phyloP scores from a whole-genome alignment of 2,329 filamentous ascomycete genomes.

The Alternaria longipes region DNA sequence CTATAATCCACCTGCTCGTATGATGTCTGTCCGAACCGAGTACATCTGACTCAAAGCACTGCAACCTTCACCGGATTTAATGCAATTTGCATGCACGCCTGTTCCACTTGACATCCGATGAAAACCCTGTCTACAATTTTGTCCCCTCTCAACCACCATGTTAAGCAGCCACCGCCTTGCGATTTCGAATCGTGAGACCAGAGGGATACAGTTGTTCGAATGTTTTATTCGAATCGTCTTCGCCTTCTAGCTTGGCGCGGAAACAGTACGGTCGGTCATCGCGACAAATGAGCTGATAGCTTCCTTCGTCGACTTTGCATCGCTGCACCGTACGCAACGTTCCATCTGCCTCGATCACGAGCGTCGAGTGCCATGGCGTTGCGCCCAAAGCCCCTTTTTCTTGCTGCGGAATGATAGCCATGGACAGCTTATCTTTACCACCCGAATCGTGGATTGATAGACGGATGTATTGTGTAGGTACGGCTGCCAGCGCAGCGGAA shows the following conservation, averaged over 20 bases:
- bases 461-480: constrained; percentile 35
- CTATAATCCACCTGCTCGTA: constrained; percentile 1
- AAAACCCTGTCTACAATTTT: background rate
- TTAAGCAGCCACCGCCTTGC: constrained; percentile 51
- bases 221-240: constrained; percentile 12
- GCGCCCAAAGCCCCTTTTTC: constrained; percentile 31
- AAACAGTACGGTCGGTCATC: constrained; percentile 36
- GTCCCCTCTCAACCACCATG: constrained; percentile 14
- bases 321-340: constrained; percentile 31
- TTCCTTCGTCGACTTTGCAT: constrained; percentile 26
- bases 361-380: constrained; percentile 39
- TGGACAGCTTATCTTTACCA: constrained; percentile 42
- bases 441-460: constrained; percentile 46
- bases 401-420: constrained; percentile 38
- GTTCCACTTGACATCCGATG: background rate
- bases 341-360: constrained; percentile 33
- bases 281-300: constrained; percentile 33
- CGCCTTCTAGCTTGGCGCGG: constrained; percentile 26
- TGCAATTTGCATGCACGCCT: background rate
- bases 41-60: background rate
- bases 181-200: constrained; percentile 50
- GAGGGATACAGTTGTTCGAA: constrained; percentile 39
- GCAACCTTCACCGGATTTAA: background rate
- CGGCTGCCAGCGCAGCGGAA: constrained; percentile 31
- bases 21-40: background rate